Percentiles rank a stretch among this genome's conserved stretches.
phyloP scores from a whole-genome alignment of 164 flowering plant genomes.

The Aristolochia californica region DNA sequence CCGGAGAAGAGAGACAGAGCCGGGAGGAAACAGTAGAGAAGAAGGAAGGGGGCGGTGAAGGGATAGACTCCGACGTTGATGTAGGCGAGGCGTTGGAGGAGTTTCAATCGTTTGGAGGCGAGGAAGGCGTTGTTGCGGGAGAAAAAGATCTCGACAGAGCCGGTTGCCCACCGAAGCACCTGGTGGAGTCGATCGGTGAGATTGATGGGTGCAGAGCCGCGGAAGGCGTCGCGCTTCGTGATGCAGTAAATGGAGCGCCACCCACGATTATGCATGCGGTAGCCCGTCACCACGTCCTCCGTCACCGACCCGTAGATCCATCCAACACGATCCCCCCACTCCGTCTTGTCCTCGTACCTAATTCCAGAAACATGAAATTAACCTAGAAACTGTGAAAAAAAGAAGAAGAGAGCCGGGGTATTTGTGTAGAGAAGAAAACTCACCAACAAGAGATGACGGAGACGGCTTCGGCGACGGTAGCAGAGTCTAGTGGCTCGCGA shows the following conservation, averaged over 20 bases:
- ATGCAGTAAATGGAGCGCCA: slow-evolving; percentile 74
- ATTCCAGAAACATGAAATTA: too few species aligned
- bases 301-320: slow-evolving; percentile 90
- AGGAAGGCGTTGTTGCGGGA: slow-evolving; percentile 68
- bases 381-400: too few species aligned
- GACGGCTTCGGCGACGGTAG: slow-evolving; percentile 65
- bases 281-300: slow-evolving; percentile 83
- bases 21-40: slow-evolving; percentile 71
- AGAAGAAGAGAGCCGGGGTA: too few species aligned
- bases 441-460: slow-evolving; percentile 79
- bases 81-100: slow-evolving; percentile 77
- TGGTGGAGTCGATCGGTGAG: slow-evolving; percentile 75
- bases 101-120: slow-evolving; percentile 29
- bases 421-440: too few species aligned
- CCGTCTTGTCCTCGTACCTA: slow-evolving; percentile 79
- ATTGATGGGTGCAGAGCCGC: slow-evolving; percentile 77
- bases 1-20: slow-evolving; percentile 77
- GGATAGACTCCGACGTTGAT: slow-evolving; percentile 73
- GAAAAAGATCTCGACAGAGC: slow-evolving; percentile 81
- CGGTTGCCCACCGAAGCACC: slow-evolving; percentile 80
- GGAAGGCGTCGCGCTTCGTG: slow-evolving; percentile 71
- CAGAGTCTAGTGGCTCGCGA: slow-evolving; percentile 62
- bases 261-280: slow-evolving; percentile 83
- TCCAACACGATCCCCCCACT: slow-evolving; percentile 82
- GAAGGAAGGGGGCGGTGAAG: slow-evolving; percentile 60